Evolutionary conservation across 2,329 filamentous ascomycete species (phyloP).

Genomic region (Colletotrichum lini): DNA sequence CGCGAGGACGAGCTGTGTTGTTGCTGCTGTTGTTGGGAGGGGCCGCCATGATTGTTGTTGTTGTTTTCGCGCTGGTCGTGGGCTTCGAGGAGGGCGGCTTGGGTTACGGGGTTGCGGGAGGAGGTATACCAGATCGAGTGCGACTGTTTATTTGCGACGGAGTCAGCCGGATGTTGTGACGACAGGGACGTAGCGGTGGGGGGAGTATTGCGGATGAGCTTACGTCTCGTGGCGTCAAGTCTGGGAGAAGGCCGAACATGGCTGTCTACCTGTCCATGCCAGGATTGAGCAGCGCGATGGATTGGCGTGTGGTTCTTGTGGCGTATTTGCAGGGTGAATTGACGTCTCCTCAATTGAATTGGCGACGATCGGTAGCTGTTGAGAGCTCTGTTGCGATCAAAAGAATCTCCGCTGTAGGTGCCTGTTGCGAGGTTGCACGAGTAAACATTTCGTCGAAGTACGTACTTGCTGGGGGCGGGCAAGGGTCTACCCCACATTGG

Average conservation of each 20-base stretch:
- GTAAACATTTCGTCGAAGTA: slow-evolving; percentile 38
- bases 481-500: slow-evolving; percentile 28
- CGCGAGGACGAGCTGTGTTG: slow-evolving; percentile 44
- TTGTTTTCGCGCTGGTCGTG: slow-evolving; percentile 49
- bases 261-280: slow-evolving; percentile 34
- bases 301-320: background rate
- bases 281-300: background rate
- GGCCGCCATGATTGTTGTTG: slow-evolving; percentile 45
- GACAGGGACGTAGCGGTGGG: background rate
- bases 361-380: background rate
- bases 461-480: slow-evolving; percentile 31
- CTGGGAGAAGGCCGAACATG: slow-evolving; percentile 76
- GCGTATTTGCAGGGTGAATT: background rate
- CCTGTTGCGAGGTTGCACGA: slow-evolving; percentile 26
- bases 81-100: slow-evolving; percentile 52
- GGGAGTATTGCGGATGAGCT: slow-evolving; percentile 47
- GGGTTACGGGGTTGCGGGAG: slow-evolving; percentile 65
- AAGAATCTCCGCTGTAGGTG: slow-evolving; percentile 21
- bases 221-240: slow-evolving; percentile 80
- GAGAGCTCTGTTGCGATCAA: slow-evolving; percentile 5
- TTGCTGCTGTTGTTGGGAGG: slow-evolving; percentile 45
- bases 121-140: slow-evolving; percentile 83
- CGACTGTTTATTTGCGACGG: slow-evolving; percentile 62
- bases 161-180: slow-evolving; percentile 38
- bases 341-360: background rate